Base-by-base conservation (phyloP, 495 filamentous ascomycete genomes). In the Tuber microsphaerosporum region DNA sequence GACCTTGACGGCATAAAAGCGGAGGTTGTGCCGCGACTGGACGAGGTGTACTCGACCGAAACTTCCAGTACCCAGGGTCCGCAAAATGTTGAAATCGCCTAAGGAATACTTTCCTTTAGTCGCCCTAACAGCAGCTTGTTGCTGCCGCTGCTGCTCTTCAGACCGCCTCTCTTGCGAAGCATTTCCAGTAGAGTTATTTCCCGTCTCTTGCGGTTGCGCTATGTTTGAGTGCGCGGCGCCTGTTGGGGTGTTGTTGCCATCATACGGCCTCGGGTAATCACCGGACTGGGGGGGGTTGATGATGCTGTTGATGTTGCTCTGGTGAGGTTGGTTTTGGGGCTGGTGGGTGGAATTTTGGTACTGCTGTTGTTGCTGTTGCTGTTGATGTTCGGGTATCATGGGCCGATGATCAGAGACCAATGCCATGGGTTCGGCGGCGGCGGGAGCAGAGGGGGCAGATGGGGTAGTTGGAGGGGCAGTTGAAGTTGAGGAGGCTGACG, bases 31-130 rank as follows among this genome's bases (percentile, higher is more conserved):
- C 81, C 91, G 94, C 42, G 94, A 97, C 84, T 98, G 94, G 70
- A 98, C 95, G 43, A 98, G 86, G 81, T 98, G 96, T 41, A 99
- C 95, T 68, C 96, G 88, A 22, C 95, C 95, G 85, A 99, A 99
- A 84, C 94, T 97, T 51, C 95, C 95, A 45, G 96, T 99, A 19
- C 95, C 95, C 70, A 99, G 86, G 34, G 96, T 98, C 77, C 95
- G 89, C 86, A 93, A 88, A 56, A 99, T 89, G 56, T 88, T 84
- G 78, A 99, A 99, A 85, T 99, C 95, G 39, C 86, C 87, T 75
- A 98, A 89, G 20, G 93, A 91, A 84, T 99, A 99, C 87, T 97
- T 98, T n/a, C 96, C 96, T 87, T 97, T 97, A 70, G 95, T 99
- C 75, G 89, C 88, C 76, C 95, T 88, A 31, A 86, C 79, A 69